A percentile compares a stretch with the other conserved stretches of the same genome.
These are phyloP conservation scores for Comarum palustre DNA, from an alignment of 306 rosid species.

Conservation along the genomic window DNA sequence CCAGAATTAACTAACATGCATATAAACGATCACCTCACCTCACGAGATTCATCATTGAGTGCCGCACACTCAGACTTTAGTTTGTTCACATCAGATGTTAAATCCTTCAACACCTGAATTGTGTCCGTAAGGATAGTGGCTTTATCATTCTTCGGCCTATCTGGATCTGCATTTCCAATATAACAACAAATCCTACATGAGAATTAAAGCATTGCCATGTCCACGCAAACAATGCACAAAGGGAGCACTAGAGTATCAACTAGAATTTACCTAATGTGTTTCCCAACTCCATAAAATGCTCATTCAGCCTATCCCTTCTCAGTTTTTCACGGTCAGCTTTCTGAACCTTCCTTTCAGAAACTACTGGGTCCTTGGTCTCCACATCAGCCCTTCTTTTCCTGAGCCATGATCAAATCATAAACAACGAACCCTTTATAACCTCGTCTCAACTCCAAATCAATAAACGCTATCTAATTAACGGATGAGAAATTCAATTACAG, in stretches of 20 bases:
- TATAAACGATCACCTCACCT: constrained; percentile 55
- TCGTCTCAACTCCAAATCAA: background rate
- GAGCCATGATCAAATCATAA: constrained; percentile 9
- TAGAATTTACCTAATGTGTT: constrained; percentile 53
- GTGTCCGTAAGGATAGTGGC: constrained; percentile 82
- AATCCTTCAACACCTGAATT: constrained; percentile 67
- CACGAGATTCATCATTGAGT: constrained; percentile 74
- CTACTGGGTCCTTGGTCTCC: constrained; percentile 53
- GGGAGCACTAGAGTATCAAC: background rate
- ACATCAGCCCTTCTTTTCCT: constrained; percentile 55
- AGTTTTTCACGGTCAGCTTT: constrained; percentile 94
- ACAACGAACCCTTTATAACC: background rate
- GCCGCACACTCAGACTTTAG: constrained; percentile 61
- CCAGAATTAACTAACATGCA: constrained; percentile 17
- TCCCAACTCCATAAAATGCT: constrained; percentile 71
- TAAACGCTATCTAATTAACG: background rate
- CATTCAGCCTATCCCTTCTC: constrained; percentile 79
- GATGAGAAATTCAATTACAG: too few relatives aligned
- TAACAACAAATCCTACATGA: background rate
- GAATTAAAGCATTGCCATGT: background rate
- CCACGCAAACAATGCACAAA: background rate
- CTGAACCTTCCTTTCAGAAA: constrained; percentile 60
- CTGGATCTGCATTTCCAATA: constrained; percentile 58
- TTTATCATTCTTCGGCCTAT: constrained; percentile 92
- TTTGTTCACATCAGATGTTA: constrained; percentile 57